Evolutionary conservation across 169 alveolate species (phyloP).

Genomic region (Plasmodium knowlesi): DNA sequence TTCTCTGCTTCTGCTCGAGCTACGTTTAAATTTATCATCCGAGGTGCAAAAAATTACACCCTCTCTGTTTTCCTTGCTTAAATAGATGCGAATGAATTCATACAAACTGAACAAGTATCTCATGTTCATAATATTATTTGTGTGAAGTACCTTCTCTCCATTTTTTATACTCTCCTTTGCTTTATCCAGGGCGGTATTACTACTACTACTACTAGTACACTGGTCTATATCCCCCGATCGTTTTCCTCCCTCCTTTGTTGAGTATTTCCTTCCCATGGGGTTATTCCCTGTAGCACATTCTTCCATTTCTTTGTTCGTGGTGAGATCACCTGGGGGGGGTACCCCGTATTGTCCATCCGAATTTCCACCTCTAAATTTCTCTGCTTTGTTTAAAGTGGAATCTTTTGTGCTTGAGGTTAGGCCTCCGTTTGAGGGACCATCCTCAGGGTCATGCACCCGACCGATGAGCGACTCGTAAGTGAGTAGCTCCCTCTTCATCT

Average conservation of each 20-base stretch:
- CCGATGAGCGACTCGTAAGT: background rate
- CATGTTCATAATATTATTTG: conserved; percentile 50
- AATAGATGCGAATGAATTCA: conserved; percentile 47
- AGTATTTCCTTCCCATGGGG: background rate
- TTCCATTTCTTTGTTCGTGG: background rate
- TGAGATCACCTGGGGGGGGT: background rate
- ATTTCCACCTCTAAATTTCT: background rate
- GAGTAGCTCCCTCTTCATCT: conserved; percentile 14
- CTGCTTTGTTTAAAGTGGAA: background rate
- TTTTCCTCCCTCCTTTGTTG: background rate
- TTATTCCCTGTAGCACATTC: background rate
- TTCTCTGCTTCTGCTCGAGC: background rate
- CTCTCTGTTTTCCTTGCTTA: conserved; percentile 55
- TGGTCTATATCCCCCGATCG: background rate
- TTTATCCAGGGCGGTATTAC: background rate
- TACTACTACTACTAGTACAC: background rate
- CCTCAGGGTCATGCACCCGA: background rate
- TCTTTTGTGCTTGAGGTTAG: background rate
- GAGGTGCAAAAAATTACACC: conserved; percentile 26
- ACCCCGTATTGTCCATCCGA: background rate
- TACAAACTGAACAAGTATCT: conserved; percentile 51
- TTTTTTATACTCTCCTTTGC: background rate
- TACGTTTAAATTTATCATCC: conserved; percentile 21
- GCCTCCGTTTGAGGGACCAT: background rate
- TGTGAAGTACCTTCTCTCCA: conserved; percentile 6